Evolutionary conservation across 2,329 filamentous ascomycete species (phyloP), one percentile per base, ranked within the genome.

Genomic region (Penicillium palitans): DNA sequence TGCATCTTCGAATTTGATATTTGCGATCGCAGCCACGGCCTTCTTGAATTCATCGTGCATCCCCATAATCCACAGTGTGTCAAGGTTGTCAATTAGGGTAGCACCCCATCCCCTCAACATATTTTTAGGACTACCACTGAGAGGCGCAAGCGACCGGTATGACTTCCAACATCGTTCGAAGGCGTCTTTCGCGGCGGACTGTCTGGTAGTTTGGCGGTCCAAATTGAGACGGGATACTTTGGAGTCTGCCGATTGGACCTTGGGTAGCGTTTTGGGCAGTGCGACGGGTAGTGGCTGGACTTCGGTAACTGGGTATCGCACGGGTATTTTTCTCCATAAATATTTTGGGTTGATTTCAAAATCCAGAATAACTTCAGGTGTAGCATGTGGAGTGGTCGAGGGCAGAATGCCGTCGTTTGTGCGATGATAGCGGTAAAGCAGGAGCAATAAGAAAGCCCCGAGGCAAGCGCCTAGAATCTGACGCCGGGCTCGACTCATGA

Each of bases 81-180:
- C 91, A 45, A 92, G 77, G 5, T 84, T 81, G 75, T 96, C 91
- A 8, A 96, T 88, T 55, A 96, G 72, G 0, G 91, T 93, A n/a
- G 90, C 90, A 27, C 89, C 89, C 91, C 91, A 96, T 49, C 88
- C 90, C 68, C 90, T 92, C 72, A 96, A 96, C 0, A 89, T 89
- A 69, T 96, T 89, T 19, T 83, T 84, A 61, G 80, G 84, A 19
- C 77, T 76, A 37, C 86, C 86, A 52, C 84, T 84, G 7, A 93
- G 79, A 2, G 93, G 93, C 39, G 77, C 81, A n/a, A 87, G 82
- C 58, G 85, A 81, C 68, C 82, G 88, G 77, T 97, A 97, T 41
- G 89, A 90, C 7, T 79, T 74, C 93, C 93, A 97, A 2, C 90
- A 86, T 65, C 86, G 86, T 66, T 83, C 77, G 72, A 93, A 89